Conservation (phyloP, 2,329 filamentous ascomycete genomes). For the Trichoderma harzianum region DNA sequence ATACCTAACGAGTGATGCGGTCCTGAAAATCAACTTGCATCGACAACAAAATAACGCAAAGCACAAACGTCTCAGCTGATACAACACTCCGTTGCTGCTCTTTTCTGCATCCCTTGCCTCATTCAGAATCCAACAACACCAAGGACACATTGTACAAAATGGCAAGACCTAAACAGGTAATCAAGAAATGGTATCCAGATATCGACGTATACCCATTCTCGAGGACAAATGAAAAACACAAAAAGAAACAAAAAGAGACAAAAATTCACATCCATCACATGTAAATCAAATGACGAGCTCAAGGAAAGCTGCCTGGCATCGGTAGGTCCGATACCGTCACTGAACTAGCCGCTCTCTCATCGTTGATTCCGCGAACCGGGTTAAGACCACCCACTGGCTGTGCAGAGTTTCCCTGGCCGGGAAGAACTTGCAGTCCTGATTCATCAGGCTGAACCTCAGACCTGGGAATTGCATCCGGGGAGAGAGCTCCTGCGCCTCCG, state of each 20-base stretch:
- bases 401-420: constrained; percentile 17
- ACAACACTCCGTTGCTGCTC: neutral
- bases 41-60: neutral
- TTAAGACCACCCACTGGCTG: constrained; percentile 5
- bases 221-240: neutral
- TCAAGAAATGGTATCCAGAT: constrained; percentile 9
- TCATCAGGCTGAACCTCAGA: constrained; percentile 25
- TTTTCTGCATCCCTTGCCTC: neutral
- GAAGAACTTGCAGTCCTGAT: constrained; percentile 16
- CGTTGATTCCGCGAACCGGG: neutral
- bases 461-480: constrained; percentile 20
- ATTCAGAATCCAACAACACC: neutral
- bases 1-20: constrained; percentile 10
- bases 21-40: neutral
- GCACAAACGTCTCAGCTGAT: neutral
- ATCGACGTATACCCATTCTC: neutral
- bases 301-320: constrained; percentile 66
- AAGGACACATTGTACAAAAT: neutral
- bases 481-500: constrained; percentile 11
- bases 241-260: neutral
- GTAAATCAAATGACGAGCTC: constrained; percentile 38
- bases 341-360: constrained; percentile 40
- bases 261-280: constrained; percentile 14
- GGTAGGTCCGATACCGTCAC: constrained; percentile 63
- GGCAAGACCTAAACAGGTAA: neutral